Evolutionary conservation across 495 filamentous ascomycete species (phyloP), one percentile per base, ranked within the genome.

Genomic region (Astrothelium subdiscretum): DNA sequence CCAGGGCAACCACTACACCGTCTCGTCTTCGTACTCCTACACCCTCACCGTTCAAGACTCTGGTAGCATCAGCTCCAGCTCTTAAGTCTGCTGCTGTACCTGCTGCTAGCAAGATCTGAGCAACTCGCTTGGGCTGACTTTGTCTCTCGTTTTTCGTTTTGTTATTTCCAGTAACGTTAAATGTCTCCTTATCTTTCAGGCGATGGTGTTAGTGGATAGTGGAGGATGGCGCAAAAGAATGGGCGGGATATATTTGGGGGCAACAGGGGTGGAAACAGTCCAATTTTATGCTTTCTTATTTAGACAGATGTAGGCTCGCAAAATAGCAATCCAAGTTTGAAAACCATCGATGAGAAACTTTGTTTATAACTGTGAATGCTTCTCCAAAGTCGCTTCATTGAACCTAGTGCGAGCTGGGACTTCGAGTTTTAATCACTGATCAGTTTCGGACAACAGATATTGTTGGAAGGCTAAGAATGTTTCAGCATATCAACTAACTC

Each of bases 1-100:
- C 35, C 20, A 20, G 15, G 59, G 59, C 54, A 59, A 59, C 52
- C 32, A 58, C 61, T 58, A 63, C 61, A 58, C 51, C 54, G 54
- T 63, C 54, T 59, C 51, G 32, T 35, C 57, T 24, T 52, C 40
- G 6, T 63, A 63, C 35, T 32, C 48, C 13, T 63, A 63, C 26
- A n/a, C 12, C 13, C 51, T 63, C 11, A 63, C 51, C 54, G 4
- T 20, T 15, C 61, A 24, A 11, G 61, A 63, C 44, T 24, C 27
- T 32, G 60, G 60, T 35, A 32, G 15, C 15, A 32, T 62, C 60
- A 38, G 11, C 42, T 52, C 48, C 29, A 24, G 20, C 29, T 26
- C 48, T 54, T 54, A n/a, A n/a, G 2, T 54, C 48, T 29, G 10
- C 48, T 29, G 10, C 48, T 20, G 22, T 24, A 3, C 10, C 42